These are phyloP conservation scores for Nothopassalora personata DNA, from an alignment of 2,329 filamentous ascomycete genomes.

Conservation along the genomic window DNA sequence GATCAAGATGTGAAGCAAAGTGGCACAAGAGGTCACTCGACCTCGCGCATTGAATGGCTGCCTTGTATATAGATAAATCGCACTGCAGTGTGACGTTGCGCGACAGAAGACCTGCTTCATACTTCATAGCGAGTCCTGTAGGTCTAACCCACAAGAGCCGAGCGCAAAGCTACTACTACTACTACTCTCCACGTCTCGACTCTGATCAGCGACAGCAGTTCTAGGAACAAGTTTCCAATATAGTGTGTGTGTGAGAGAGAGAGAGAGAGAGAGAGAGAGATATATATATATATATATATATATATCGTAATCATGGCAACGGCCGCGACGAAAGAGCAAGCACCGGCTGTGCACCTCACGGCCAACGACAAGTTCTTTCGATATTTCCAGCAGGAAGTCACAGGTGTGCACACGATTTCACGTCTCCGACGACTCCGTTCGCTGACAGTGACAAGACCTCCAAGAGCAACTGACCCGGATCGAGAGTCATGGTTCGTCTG, in stretches of 20 bases:
- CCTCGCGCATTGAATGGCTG: not conserved
- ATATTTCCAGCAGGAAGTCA: slow-evolving; percentile 72
- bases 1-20: no score
- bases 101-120: not conserved
- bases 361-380: slow-evolving; percentile 77
- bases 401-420: slow-evolving; percentile 46
- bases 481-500: slow-evolving; percentile 55
- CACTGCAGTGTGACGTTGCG: not conserved
- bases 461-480: slow-evolving; percentile 71
- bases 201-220: not conserved
- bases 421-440: slow-evolving; percentile 1
- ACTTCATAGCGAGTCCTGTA: not conserved
- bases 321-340: slow-evolving; percentile 2
- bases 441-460: slow-evolving; percentile 52
- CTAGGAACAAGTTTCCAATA: no score
- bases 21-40: not conserved
- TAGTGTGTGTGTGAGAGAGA: no score
- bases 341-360: slow-evolving; percentile 16
- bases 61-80: not conserved
- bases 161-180: not conserved
- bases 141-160: not conserved
- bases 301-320: slow-evolving; percentile 8
- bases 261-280: not conserved
- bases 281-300: no score
- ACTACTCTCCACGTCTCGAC: no score